Evolutionary conservation across 495 filamentous ascomycete genomes (phyloP).

Genomic region (Hypoxylon crocopeplum): DNA sequence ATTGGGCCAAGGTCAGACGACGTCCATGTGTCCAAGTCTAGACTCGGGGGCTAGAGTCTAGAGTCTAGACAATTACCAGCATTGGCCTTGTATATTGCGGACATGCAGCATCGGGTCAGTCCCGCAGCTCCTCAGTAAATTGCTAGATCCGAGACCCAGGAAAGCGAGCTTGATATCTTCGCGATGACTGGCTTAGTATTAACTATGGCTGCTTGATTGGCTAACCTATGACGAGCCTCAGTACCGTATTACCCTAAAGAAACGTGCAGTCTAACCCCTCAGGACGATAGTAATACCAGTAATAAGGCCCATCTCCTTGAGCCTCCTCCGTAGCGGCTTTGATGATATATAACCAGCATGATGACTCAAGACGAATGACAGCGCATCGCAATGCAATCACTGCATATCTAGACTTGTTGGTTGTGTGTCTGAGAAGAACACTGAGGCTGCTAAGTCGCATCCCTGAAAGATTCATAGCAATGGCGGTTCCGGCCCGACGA

Average conservation of each 20-base stretch:
- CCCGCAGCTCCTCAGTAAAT: slow-evolving; percentile 26
- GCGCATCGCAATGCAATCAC: neutral
- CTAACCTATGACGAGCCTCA: slow-evolving; percentile 20
- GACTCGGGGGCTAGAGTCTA: slow-evolving; percentile 16
- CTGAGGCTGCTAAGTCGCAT: neutral
- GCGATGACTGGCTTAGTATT: slow-evolving; percentile 18
- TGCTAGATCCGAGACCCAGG: slow-evolving; percentile 35
- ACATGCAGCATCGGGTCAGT: slow-evolving; percentile 14
- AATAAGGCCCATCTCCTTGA: slow-evolving; percentile 14
- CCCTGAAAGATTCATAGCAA: neutral
- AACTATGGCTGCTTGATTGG: slow-evolving; percentile 26
- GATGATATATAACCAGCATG: neutral
- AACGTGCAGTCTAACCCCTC: slow-evolving; percentile 16
- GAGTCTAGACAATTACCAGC: slow-evolving; percentile 27
- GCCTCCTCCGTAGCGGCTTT: neutral
- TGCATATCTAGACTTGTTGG: neutral
- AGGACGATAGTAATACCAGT: slow-evolving; percentile 9
- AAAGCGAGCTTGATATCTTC: slow-evolving; percentile 10
- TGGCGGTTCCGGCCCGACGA: neutral
- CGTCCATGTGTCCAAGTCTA: slow-evolving; percentile 20
- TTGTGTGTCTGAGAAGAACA: too few relatives aligned
- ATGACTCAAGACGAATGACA: neutral
- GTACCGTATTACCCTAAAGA: slow-evolving; percentile 11
- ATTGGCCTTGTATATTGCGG: slow-evolving; percentile 28
- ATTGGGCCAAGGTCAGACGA: slow-evolving; percentile 23